A percentile compares a stretch with the other conserved stretches of the same genome.
phyloP scores from a whole-genome alignment of 306 rosid species.

The Inga leiocalycina region DNA sequence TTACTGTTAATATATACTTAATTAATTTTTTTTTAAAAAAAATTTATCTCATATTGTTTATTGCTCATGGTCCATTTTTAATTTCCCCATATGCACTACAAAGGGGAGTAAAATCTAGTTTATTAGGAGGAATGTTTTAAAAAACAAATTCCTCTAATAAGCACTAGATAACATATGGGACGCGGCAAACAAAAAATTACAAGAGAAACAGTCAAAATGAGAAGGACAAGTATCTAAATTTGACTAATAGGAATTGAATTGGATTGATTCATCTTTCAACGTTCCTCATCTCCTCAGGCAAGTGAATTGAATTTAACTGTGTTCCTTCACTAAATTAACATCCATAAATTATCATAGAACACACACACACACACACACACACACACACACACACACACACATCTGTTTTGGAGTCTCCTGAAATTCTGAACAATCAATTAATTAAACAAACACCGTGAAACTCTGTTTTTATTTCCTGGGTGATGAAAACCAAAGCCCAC shows the following conservation, averaged over 20 bases:
- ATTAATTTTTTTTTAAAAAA: too few relatives aligned
- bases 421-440: neutral
- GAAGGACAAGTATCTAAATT: neutral
- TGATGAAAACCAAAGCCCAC: neutral
- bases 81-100: too few relatives aligned
- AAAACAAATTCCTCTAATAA: too few relatives aligned
- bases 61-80: neutral
- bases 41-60: too few relatives aligned
- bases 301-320: neutral
- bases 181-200: too few relatives aligned
- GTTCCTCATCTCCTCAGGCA: neutral
- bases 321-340: neutral
- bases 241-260: neutral
- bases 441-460: neutral
- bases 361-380: too few relatives aligned
- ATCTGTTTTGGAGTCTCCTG: neutral
- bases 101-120: too few relatives aligned
- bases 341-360: neutral
- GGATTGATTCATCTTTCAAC: neutral
- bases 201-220: too few relatives aligned
- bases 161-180: too few relatives aligned
- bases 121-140: too few relatives aligned
- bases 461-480: neutral
- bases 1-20: too few relatives aligned
- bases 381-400: too few relatives aligned